Conservation (phyloP, 192 early-diverging fungal genomes). For the Cladochytrium replicatum region DNA sequence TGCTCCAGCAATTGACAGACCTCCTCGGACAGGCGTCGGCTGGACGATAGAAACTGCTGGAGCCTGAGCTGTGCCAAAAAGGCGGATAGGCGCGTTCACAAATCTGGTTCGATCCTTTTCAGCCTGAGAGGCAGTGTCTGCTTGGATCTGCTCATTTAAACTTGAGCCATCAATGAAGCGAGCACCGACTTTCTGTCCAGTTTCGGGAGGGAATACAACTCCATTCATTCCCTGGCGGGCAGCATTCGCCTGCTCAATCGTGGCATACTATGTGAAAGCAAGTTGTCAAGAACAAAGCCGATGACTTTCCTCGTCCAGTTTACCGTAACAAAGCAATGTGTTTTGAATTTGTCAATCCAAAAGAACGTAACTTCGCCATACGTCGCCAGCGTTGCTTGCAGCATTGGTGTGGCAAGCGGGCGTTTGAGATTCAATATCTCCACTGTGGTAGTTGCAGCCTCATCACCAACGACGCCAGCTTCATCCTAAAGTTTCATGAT, state of each 20-base stretch:
- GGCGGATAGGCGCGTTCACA: no score
- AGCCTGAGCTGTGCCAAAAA: no score
- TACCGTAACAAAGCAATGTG: conserved; percentile 33
- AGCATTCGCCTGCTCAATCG: background rate
- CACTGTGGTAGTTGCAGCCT: conserved; percentile 6
- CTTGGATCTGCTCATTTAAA: no score
- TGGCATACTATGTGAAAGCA: conserved; percentile 14
- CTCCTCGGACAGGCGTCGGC: no score
- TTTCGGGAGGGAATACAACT: conserved; percentile 15
- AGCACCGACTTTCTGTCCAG: conserved; percentile 9
- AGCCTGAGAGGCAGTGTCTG: no score
- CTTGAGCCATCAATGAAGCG: no score
- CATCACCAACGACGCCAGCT: no score
- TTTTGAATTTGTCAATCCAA: conserved; percentile 39
- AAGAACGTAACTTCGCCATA: conserved; percentile 21
- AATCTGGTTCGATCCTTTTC: no score
- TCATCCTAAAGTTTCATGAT: no score
- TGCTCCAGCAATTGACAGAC: no score
- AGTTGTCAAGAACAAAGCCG: background rate
- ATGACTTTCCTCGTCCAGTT: conserved; percentile 2
- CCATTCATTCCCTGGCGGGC: conserved; percentile 10
- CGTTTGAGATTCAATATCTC: conserved; percentile 21
- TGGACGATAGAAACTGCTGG: no score
- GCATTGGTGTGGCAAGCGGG: conserved; percentile 14
- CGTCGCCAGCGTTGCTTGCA: conserved; percentile 12